Percentiles rank a stretch among this genome's conserved stretches.
phyloP scores from a whole-genome alignment of 192 early-diverging fungal genomes.

The Rhizoclosmatium globosum region DNA sequence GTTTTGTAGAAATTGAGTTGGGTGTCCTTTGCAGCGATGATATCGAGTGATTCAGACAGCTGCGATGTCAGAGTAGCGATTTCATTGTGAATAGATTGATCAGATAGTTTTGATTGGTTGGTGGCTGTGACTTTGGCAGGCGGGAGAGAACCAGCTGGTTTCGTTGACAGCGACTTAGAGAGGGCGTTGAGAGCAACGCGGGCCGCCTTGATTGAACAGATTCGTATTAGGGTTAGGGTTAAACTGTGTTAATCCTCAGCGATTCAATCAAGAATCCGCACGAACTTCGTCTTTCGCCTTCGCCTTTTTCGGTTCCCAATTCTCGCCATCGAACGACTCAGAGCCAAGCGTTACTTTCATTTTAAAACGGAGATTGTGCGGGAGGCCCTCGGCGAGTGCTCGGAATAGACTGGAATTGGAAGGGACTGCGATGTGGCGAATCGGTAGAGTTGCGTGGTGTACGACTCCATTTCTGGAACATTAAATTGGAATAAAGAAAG shows the following conservation, averaged over 20 bases:
- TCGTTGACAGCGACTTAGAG: neutral
- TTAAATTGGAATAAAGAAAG: neutral
- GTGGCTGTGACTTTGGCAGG: neutral
- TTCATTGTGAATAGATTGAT: neutral
- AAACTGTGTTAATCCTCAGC: neutral
- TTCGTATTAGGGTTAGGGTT: too few relatives aligned
- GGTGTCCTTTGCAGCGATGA: neutral
- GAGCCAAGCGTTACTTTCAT: neutral
- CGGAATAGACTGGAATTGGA: too few relatives aligned
- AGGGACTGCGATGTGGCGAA: too few relatives aligned
- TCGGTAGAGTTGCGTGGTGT: neutral
- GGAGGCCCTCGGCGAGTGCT: neutral
- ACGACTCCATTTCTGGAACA: neutral
- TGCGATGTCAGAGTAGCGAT: neutral
- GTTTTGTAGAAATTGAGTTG: neutral
- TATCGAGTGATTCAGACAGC: neutral
- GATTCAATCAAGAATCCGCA: neutral
- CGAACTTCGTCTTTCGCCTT: neutral
- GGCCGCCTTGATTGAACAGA: neutral
- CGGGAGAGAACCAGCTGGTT: neutral
- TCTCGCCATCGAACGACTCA: neutral
- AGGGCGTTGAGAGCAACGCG: neutral
- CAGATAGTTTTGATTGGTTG: neutral
- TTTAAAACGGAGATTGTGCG: neutral
- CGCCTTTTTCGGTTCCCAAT: neutral